Evolutionary conservation across 2,329 filamentous ascomycete genomes (phyloP), one percentile per base, ranked within the genome.

Genomic region (Purpureocillium lavendulum): DNA sequence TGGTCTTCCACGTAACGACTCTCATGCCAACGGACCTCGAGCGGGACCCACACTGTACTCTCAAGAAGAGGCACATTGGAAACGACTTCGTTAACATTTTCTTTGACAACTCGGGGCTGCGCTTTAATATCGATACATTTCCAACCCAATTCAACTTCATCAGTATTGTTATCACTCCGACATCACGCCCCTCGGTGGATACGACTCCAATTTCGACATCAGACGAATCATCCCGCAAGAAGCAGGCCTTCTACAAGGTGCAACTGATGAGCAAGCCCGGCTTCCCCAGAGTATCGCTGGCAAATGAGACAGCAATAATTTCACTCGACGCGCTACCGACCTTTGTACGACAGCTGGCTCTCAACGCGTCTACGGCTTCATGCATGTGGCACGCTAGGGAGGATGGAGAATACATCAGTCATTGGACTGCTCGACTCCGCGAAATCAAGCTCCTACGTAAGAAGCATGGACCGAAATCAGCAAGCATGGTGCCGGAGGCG

Each of bases 61-160:
- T 79, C 58, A 98, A 98, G 68, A 98, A 98, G 63, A 75, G 81
- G 3, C 94, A 97, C 55, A 92, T 97, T 44, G 92, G 92, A 42
- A 98, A 98, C 56, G 92, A 97, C 60, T 94, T 87, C 59, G 92
- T 98, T 56, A 97, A 95, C 57, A 94, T 98, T 50, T 83, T 98
- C 42, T 98, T 94, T 72, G 98, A 98, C 59, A 87, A 94, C 54
- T 96, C 89, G 2, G 90, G 92, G n/a, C 61, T 82, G 35, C 83
- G 85, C 0, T 97, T 95, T 66, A 75, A 77, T 39, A 94, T 95
- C 57, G 79, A 95, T 57, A 95, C 87, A 0, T 94, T 98, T 51
- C 87, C 87, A 1, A 94, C 88, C 1, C 84, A 90, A 41, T 95
- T 98, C 70, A 97, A 96, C 57, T 95, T 86, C 55, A 87, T 98